Evolutionary conservation across 2,329 filamentous ascomycete genomes (phyloP).

Genomic region (Trichoderma sp.): DNA sequence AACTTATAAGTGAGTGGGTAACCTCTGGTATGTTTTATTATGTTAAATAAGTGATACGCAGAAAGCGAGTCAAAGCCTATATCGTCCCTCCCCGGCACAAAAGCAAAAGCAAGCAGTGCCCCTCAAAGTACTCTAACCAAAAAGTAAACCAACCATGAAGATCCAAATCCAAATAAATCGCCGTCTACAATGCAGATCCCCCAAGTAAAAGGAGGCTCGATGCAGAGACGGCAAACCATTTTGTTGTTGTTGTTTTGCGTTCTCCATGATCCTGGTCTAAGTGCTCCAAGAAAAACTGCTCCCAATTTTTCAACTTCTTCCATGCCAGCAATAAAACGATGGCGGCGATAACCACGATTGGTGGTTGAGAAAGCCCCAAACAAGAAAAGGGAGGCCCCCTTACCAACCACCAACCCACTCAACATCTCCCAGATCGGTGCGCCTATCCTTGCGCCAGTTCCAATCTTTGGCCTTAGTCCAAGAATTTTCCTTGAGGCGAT

Average conservation of each 20-base stretch:
- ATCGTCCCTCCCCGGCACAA: conserved; percentile 32
- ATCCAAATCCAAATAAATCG: not conserved
- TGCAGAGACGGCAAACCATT: conserved; percentile 10
- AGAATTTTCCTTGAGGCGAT: conserved; percentile 55
- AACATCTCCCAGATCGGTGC: conserved; percentile 72
- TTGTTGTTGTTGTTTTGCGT: not conserved
- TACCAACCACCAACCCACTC: conserved; percentile 97
- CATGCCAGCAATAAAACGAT: conserved; percentile 16
- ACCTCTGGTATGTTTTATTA: conserved; percentile 63
- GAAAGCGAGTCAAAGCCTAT: conserved; percentile 60
- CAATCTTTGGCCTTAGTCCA: conserved; percentile 61
- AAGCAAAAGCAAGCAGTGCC: conserved; percentile 17
- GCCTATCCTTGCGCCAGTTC: conserved; percentile 64
- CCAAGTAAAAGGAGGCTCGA: not conserved
- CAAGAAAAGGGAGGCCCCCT: conserved; percentile 34
- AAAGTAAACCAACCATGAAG: not conserved
- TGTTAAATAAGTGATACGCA: conserved; percentile 59
- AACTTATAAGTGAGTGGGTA: conserved; percentile 55
- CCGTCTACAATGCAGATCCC: conserved; percentile 11
- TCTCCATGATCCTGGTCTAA: not conserved
- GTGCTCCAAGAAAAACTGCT: not conserved
- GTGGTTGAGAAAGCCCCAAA: conserved; percentile 40
- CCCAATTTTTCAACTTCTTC: not conserved
- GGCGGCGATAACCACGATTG: conserved; percentile 62
- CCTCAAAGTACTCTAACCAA: not conserved